Evolutionary conservation across 768 basidiomycete genomes (phyloP), one percentile per base, ranked within the genome.

Genomic region (Phylloporus rhodoxanthus): DNA sequence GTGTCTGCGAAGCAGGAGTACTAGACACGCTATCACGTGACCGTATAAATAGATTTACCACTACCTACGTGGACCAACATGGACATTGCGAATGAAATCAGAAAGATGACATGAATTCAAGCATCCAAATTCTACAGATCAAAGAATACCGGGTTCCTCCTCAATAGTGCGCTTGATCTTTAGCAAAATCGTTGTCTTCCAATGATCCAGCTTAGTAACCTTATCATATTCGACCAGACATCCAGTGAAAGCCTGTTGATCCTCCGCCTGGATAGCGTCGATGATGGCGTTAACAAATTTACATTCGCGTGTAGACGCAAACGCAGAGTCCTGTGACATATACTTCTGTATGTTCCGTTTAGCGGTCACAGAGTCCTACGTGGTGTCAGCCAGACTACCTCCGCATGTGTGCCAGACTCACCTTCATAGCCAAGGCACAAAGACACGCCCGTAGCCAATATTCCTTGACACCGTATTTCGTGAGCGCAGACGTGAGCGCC

Each of bases 381-480:
- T 48, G 13, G 48, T 32, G 56, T 67, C 20, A 11, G 58, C 29
- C 15, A 34, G 23, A 54, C 14, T n/a, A 51, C 26, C 29, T 26
- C 43, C 11, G 21, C 13, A 20, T 28, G 25, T 23, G 19, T 29
- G 30, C n/a, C 34, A 33, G 28, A 71, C 87, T 58, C 69, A 95
- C 95, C 52, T 75, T 77, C 77, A 86, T 84, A 7, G 93, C 95
- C 48, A 97, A 73, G 14, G 87, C 87, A 65, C 96, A 98, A 19
- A 99, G 72, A 29, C 81, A 81, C 3, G 92, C 79, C 59, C 84
- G 78, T 30, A 98, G 75, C 91, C 93, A 98, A 62, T 95, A 95
- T 58, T 98, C 96, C 72, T 98, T 97, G 58, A 97, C 96, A 54
- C 88, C 92, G 72, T 97, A 99, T 68, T 92, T 93, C n/a, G 96